Percentiles rank a stretch among this genome's conserved stretches.
Conservation (phyloP, 306 rosid genomes). For the Mucuna pruriens region DNA sequence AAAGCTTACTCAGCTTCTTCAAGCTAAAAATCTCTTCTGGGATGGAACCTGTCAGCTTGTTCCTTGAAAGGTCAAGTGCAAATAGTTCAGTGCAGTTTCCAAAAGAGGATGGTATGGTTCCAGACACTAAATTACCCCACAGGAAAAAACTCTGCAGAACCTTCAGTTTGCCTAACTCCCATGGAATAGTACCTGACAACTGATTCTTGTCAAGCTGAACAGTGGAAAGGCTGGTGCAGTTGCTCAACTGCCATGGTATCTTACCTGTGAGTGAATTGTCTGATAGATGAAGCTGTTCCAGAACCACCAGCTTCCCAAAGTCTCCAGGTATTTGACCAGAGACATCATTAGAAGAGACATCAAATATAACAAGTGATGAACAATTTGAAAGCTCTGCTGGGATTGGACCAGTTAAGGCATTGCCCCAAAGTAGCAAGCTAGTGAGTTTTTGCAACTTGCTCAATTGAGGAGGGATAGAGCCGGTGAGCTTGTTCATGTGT, state of each 20-base stretch:
- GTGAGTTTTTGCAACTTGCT: slow-evolving; percentile 86
- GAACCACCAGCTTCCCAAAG: slow-evolving; percentile 77
- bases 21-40: slow-evolving; percentile 91
- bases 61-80: slow-evolving; percentile 95
- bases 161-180: slow-evolving; percentile 77
- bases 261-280: slow-evolving; percentile 73
- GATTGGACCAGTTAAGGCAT: slow-evolving; percentile 72
- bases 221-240: slow-evolving; percentile 86
- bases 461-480: slow-evolving; percentile 73
- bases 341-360: slow-evolving; percentile 80
- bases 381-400: slow-evolving; percentile 86
- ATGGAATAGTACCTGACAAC: slow-evolving; percentile 86
- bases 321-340: slow-evolving; percentile 77
- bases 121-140: slow-evolving; percentile 93
- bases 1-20: slow-evolving; percentile 94
- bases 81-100: slow-evolving; percentile 91
- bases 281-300: slow-evolving; percentile 90
- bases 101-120: slow-evolving; percentile 83
- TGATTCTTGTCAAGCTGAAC: slow-evolving; percentile 96
- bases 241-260: slow-evolving; percentile 85
- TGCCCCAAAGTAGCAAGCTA: slow-evolving; percentile 84
- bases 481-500: slow-evolving; percentile 84
- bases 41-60: slow-evolving; percentile 84
- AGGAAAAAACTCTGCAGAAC: slow-evolving; percentile 77
- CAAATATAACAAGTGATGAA: slow-evolving; percentile 82